Percentiles rank a stretch among this genome's conserved stretches.
These are phyloP conservation scores for Apophysomyces elegans DNA, from an alignment of 371 early-diverging fungal genomes.

Conservation along the genomic window DNA sequence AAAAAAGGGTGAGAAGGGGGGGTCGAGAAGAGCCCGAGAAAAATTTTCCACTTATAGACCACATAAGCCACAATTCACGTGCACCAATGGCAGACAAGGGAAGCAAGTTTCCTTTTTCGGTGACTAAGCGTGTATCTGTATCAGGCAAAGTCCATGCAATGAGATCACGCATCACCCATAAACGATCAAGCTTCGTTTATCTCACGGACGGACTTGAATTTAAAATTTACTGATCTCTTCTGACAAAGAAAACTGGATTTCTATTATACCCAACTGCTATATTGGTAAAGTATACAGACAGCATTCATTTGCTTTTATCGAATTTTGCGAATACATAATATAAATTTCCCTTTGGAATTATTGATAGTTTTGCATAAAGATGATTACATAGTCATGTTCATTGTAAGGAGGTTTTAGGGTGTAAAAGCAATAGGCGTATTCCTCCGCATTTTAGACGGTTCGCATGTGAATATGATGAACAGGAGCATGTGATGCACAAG, in stretches of 20 bases:
- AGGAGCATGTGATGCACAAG: slow-evolving; percentile 12
- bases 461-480: slow-evolving; percentile 12
- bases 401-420: slow-evolving; percentile 7
- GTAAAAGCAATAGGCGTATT: slow-evolving; percentile 1
- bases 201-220: slow-evolving; percentile 10
- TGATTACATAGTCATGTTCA: neutral
- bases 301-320: neutral
- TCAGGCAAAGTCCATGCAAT: slow-evolving; percentile 1
- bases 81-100: neutral
- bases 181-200: slow-evolving; percentile 10
- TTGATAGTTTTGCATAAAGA: neutral
- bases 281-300: neutral
- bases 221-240: slow-evolving; percentile 6
- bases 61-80: slow-evolving; percentile 8
- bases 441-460: slow-evolving; percentile 10
- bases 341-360: neutral
- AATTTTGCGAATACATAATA: neutral
- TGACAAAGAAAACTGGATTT: neutral
- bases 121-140: neutral
- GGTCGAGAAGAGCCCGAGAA: neutral
- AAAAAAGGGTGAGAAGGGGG: neutral
- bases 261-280: slow-evolving; percentile 5
- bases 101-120: slow-evolving; percentile 7
- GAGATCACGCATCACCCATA: slow-evolving; percentile 11
- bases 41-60: neutral